Evolutionary conservation across 2,329 filamentous ascomycete species (phyloP).

Genomic region (Xylaria sp.): DNA sequence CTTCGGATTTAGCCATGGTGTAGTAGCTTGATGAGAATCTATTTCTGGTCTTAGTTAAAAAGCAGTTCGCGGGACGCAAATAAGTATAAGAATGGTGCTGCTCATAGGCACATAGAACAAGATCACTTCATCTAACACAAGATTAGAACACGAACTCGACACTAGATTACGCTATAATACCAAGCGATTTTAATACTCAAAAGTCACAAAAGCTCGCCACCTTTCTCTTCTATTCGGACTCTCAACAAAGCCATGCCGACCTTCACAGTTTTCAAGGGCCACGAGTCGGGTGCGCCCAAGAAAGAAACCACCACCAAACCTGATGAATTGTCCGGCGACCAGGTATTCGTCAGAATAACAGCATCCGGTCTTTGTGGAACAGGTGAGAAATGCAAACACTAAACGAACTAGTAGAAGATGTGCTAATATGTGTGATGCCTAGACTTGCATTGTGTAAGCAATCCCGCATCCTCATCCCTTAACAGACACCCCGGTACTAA

Average conservation of each 20-base stretch:
- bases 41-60: neutral
- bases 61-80: neutral
- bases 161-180: neutral
- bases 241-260: conserved; percentile 30
- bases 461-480: neutral
- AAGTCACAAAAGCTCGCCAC: neutral
- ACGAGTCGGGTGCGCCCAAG: conserved; percentile 60
- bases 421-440: conserved; percentile 41
- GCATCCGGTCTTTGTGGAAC: conserved; percentile 72
- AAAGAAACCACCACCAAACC: conserved; percentile 54
- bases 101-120: neutral
- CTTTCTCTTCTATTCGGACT: neutral
- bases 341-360: conserved; percentile 68
- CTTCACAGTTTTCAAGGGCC: conserved; percentile 70
- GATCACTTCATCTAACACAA: neutral
- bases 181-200: neutral
- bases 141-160: neutral
- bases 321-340: conserved; percentile 52
- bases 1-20: neutral
- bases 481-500: conserved; percentile 6
- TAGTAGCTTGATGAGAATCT: neutral
- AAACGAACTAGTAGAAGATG: conserved; percentile 35
- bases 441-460: conserved; percentile 42
- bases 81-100: conserved; percentile 4
- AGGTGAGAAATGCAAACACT: conserved; percentile 22